These are phyloP conservation scores for Suillus variegatus DNA, from an alignment of 768 basidiomycete species.

Conservation along the genomic window DNA sequence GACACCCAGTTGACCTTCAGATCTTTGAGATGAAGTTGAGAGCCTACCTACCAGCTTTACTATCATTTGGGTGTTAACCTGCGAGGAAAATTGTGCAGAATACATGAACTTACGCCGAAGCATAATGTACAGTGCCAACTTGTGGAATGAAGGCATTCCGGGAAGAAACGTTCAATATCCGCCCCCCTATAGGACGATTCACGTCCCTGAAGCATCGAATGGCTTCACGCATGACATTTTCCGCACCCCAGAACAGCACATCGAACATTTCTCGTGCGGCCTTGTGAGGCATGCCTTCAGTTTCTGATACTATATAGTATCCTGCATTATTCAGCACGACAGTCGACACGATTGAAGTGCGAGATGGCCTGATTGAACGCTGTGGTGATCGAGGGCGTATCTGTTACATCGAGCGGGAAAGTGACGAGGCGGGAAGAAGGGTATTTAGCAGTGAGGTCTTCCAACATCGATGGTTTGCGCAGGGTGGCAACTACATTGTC, in stretches of 20 bases:
- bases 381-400: conserved; percentile 29
- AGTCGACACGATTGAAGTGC: conserved; percentile 41
- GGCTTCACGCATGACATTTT: conserved; percentile 33
- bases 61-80: conserved; percentile 14
- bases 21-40: neutral
- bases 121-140: conserved; percentile 24
- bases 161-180: conserved; percentile 36
- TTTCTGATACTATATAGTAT: conserved; percentile 45
- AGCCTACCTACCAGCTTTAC: conserved; percentile 21
- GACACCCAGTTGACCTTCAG: neutral
- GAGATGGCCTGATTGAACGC: conserved; percentile 38
- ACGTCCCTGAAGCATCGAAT: conserved; percentile 37
- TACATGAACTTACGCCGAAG: conserved; percentile 26
- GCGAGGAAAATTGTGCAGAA: neutral
- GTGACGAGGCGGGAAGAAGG: conserved; percentile 36
- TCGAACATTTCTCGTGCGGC: conserved; percentile 61
- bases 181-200: conserved; percentile 36
- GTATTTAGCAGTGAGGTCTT: conserved; percentile 32
- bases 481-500: conserved; percentile 47
- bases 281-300: conserved; percentile 85
- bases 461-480: conserved; percentile 39
- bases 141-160: conserved; percentile 25
- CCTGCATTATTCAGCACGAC: conserved; percentile 49
- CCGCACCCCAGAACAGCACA: conserved; percentile 35
- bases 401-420: conserved; percentile 44